Base-by-base conservation (phyloP, 495 filamentous ascomycete species). In the Talaromyces thailandensis region DNA sequence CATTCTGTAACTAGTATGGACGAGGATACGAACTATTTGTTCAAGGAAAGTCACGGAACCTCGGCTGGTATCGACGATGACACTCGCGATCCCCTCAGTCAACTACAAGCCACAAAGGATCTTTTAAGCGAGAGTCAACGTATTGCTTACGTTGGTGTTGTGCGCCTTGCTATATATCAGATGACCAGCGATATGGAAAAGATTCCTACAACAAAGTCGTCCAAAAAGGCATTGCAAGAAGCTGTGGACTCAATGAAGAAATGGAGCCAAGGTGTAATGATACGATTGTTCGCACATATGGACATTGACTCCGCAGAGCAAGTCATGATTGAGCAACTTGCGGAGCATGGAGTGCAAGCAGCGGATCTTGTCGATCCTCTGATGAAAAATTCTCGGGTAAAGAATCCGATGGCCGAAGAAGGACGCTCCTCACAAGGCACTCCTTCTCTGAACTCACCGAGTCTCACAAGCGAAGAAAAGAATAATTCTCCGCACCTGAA, bases 241-340 rank as follows among this genome's bases (percentile, higher is more conserved):
- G 85, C 87, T 1, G 73, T 84, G 9, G 94, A 98, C 74, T 82
- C 83, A 43, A 88, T 89, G 79, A 88, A 88, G 71, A 97, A 96
- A 87, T 99, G 93, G 93, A 86, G 89, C 58, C 95, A 98, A 69
- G 92, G 92, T 73, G 95, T 96, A 80, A 98, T 98, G 91, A 82
- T 95, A 12, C 85, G 92, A 61, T 69, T 99, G 35, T 98, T 97
- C 73, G 75, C 82, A 21, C 94, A 99, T 75, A 98, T 99, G 94
- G 94, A 99, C 60, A 92, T 99, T 67, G 89, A 86, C 68, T 70
- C 88, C 32, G 73, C 73, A 61, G 94, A 99, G 78, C 94, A 99
- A 76, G 78, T 99, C 67, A 99, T 99, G 94, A 97, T 99, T 65
- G 94, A 99, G 73, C 95, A 99, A 73, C 78, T 99, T 63, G 85